These are phyloP conservation scores for Polytrichum formosum DNA, from an alignment of 225 moss, liverwort and hornwort genomes.

Conservation along the genomic window DNA sequence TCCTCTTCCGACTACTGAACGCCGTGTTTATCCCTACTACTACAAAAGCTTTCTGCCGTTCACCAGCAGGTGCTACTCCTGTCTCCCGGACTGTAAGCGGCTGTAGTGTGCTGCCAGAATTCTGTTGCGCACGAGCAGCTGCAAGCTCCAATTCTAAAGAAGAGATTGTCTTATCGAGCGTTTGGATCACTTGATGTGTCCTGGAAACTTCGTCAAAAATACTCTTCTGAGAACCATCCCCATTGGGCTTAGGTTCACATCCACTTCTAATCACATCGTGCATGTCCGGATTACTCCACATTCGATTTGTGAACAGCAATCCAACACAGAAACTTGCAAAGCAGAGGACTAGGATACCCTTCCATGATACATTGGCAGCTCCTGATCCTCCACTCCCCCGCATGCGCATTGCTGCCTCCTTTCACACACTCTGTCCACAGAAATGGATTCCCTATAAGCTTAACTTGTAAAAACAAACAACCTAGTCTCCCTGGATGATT, in stretches of 20 bases:
- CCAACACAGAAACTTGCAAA: conserved; percentile 85
- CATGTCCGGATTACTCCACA: conserved; percentile 63
- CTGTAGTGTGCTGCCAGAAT: conserved; percentile 29
- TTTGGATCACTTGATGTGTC: conserved; percentile 74
- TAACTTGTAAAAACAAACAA: too few species aligned
- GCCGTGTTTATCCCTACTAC: conserved; percentile 96
- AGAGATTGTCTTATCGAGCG: conserved; percentile 82
- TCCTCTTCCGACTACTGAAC: conserved; percentile 86
- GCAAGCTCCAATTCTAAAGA: conserved; percentile 82
- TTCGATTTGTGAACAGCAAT: conserved; percentile 82
- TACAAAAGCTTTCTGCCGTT: conserved; percentile 75
- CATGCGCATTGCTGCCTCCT: conserved; percentile 32
- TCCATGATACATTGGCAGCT: conserved; percentile 54
- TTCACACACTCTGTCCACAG: too few species aligned
- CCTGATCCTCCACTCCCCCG: conserved; percentile 30
- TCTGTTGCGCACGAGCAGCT: conserved; percentile 60
- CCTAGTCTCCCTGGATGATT: too few species aligned
- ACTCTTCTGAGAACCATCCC: conserved; percentile 35
- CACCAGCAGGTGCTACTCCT: conserved; percentile 34
- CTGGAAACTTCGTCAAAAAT: conserved; percentile 63
- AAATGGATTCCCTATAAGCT: too few species aligned
- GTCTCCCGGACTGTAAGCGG: conserved; percentile 20
- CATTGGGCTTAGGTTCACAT: conserved; percentile 69
- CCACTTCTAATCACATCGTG: conserved; percentile 28
- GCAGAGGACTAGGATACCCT: conserved; percentile 77